Evolutionary conservation across 2,329 filamentous ascomycete species (phyloP).

Genomic region (Plectosphaerella sp.): DNA sequence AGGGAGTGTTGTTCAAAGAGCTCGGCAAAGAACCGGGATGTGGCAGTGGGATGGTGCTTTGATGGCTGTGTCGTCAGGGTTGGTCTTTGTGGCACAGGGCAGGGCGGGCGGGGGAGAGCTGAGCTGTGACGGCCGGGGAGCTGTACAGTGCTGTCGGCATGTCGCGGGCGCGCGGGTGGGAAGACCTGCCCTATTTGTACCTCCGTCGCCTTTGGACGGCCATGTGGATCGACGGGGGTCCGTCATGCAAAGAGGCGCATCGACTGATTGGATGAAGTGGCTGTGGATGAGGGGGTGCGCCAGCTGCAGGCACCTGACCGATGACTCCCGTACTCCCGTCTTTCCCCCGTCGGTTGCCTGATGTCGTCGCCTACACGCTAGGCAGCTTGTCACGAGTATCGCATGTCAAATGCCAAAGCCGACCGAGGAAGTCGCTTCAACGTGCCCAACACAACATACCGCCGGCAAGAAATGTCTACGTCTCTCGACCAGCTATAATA

Average conservation of each 20-base stretch:
- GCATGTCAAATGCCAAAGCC: too few species aligned
- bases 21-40: neutral
- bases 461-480: too few species aligned
- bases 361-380: too few species aligned
- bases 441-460: too few species aligned
- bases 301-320: neutral
- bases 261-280: neutral
- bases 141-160: neutral
- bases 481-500: too few species aligned
- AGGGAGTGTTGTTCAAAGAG: neutral
- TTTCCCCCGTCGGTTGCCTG: too few species aligned
- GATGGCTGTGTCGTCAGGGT: neutral
- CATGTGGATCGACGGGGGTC: neutral
- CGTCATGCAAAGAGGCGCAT: neutral
- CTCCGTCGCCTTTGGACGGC: neutral
- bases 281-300: neutral
- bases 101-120: too few species aligned
- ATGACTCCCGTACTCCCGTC: too few species aligned
- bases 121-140: neutral
- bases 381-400: too few species aligned
- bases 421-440: too few species aligned
- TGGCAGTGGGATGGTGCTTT: neutral
- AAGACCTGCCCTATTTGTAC: conserved; percentile 1
- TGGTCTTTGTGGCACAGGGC: neutral
- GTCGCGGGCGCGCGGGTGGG: neutral